Evolutionary conservation across 2,329 filamentous ascomycete genomes (phyloP).

Genomic region (Pseudogymnoascus sp.): DNA sequence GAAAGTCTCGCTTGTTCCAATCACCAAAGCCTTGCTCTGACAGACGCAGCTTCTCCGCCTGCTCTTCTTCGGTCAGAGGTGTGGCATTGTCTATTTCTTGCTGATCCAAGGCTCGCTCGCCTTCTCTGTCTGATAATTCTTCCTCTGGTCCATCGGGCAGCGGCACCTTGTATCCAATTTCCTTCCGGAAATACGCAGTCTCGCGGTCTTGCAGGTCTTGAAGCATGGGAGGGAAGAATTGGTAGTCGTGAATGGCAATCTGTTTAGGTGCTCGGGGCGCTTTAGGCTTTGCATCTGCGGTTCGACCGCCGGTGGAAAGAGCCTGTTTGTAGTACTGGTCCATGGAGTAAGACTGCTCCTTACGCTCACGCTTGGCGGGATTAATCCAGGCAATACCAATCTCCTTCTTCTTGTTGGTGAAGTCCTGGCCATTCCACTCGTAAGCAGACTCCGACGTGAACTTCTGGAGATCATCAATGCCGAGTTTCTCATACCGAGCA

Average conservation of each 20-base stretch:
- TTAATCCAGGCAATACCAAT: constrained; percentile 96
- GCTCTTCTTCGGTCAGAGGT: constrained; percentile 80
- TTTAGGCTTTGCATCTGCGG: constrained; percentile 82
- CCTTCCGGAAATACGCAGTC: constrained; percentile 90
- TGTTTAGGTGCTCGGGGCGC: constrained; percentile 94
- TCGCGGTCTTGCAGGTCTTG: constrained; percentile 90
- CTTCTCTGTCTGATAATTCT: constrained; percentile 75
- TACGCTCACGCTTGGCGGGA: constrained; percentile 93
- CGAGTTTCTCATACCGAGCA: constrained; percentile 90
- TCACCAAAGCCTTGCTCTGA: constrained; percentile 80
- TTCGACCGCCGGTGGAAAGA: constrained; percentile 67
- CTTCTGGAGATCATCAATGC: constrained; percentile 93
- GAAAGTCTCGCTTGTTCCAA: constrained; percentile 97
- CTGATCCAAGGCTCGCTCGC: constrained; percentile 79
- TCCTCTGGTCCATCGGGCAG: constrained; percentile 82
- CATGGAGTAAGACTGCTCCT: constrained; percentile 96
- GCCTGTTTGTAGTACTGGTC: constrained; percentile 97
- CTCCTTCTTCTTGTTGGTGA: constrained; percentile 83
- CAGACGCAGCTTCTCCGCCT: constrained; percentile 73
- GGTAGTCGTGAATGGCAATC: constrained; percentile 85
- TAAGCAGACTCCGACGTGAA: constrained; percentile 97
- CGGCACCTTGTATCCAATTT: constrained; percentile 90
- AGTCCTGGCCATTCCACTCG: constrained; percentile 97
- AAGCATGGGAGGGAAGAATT: constrained; percentile 83
- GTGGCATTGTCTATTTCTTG: constrained; percentile 87